A percentile compares a stretch with the other conserved stretches of the same genome.
Conservation (phyloP, 306 rosid genomes). For the Potentilla sterilis region DNA sequence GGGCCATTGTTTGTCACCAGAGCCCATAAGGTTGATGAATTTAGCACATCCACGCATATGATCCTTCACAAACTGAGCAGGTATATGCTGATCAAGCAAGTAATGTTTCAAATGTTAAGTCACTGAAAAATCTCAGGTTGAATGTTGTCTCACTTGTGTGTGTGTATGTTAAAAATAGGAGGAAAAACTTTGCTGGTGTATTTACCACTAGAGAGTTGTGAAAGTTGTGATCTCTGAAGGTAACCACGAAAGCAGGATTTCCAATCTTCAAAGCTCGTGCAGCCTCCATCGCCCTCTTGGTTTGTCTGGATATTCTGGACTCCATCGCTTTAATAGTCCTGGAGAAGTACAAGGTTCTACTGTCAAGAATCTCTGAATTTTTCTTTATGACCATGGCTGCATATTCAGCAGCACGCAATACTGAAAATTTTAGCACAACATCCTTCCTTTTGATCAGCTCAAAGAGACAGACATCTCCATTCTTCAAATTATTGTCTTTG, state of each 20-base stretch:
- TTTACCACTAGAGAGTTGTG: neutral
- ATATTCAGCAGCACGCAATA: neutral
- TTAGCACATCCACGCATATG: constrained; percentile 9
- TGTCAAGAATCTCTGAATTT: no score
- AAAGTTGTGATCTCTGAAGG: neutral
- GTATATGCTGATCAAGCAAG: constrained; percentile 31
- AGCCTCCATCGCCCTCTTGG: constrained; percentile 9
- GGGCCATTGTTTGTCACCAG: constrained; percentile 16
- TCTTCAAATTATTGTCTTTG: constrained; percentile 9
- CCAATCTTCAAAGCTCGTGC: constrained; percentile 15
- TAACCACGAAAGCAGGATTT: constrained; percentile 27
- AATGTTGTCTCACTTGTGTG: neutral
- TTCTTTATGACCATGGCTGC: neutral
- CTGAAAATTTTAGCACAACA: constrained; percentile 21
- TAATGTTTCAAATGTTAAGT: neutral
- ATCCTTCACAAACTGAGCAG: constrained; percentile 17
- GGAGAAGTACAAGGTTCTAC: neutral
- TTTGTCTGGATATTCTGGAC: neutral
- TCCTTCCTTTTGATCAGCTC: constrained; percentile 24
- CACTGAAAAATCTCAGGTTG: neutral
- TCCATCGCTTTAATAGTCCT: neutral
- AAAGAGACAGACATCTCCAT: constrained; percentile 30
- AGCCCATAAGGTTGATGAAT: constrained; percentile 20
- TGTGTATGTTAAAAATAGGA: neutral
- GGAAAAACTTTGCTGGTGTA: neutral